Evolutionary conservation across 192 early-diverging fungal species (phyloP).

Genomic region (Chytriomyces confervae): DNA sequence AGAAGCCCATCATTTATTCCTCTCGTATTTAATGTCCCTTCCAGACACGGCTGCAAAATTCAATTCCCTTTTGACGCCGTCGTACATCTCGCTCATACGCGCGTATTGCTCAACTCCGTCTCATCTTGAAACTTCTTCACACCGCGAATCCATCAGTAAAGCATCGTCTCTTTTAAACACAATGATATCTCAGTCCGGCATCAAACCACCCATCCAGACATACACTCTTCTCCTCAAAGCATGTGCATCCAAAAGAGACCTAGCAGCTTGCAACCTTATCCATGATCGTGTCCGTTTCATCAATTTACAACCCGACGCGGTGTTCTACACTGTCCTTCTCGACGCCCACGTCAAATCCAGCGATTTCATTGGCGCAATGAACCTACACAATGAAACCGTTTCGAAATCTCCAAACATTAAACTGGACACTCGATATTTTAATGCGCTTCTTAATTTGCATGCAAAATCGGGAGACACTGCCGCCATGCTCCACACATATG

Average conservation of each 20-base stretch:
- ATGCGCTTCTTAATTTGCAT: constrained; percentile 17
- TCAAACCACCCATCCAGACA: not conserved
- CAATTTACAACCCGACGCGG: constrained; percentile 5
- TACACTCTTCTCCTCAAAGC: constrained; percentile 26
- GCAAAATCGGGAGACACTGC: not conserved
- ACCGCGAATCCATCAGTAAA: not conserved
- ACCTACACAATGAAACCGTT: constrained; percentile 1
- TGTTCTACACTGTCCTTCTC: constrained; percentile 22
- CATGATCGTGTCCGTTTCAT: constrained; percentile 5
- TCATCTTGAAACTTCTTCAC: not conserved
- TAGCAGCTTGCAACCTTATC: not conserved
- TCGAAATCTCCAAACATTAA: not conserved
- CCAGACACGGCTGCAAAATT: not conserved
- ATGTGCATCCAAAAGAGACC: not conserved
- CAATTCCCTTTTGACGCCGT: not conserved
- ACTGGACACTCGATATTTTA: constrained; percentile 22
- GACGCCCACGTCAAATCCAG: constrained; percentile 5
- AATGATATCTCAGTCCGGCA: not conserved
- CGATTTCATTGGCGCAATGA: not conserved
- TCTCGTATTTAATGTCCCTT: not conserved
- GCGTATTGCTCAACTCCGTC: not conserved
- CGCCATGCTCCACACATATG: constrained; percentile 8
- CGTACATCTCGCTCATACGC: not conserved
- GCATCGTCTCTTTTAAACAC: not conserved
- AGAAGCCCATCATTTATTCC: not conserved